Evolutionary conservation across 345 rosid species (phyloP).

Genomic region (Syzygium aqueum): DNA sequence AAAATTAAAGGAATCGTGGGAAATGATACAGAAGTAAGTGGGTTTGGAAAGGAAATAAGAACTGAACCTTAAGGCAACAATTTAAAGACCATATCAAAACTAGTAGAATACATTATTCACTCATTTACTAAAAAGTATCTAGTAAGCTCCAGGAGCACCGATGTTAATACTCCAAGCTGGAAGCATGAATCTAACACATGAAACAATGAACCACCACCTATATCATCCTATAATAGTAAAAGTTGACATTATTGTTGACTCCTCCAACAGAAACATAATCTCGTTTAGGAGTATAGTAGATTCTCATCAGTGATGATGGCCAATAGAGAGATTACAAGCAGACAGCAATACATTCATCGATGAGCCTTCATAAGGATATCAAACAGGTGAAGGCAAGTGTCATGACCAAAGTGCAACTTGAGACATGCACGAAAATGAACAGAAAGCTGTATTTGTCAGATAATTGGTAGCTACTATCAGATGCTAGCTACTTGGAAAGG

Average conservation of each 20-base stretch:
- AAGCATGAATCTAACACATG: background rate
- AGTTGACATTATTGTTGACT: background rate
- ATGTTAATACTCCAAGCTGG: background rate
- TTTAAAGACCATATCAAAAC: background rate
- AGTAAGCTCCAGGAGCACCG: background rate
- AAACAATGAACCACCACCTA: background rate
- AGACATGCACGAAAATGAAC: background rate
- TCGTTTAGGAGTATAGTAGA: background rate
- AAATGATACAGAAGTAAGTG: background rate
- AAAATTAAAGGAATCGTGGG: background rate
- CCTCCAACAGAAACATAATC: background rate
- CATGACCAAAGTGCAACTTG: background rate
- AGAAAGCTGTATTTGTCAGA: background rate
- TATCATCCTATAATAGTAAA: background rate
- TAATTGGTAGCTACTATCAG: background rate
- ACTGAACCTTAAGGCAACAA: background rate
- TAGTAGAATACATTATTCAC: background rate
- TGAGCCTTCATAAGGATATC: background rate
- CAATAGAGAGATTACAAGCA: background rate
- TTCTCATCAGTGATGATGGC: background rate
- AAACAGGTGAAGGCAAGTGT: background rate
- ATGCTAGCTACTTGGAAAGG: background rate
- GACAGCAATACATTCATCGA: background rate
- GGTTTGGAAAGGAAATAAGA: background rate
- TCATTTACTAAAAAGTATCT: background rate